These are phyloP conservation scores for Aspergillus hancockii DNA, from an alignment of 495 filamentous ascomycete genomes.

Conservation along the genomic window DNA sequence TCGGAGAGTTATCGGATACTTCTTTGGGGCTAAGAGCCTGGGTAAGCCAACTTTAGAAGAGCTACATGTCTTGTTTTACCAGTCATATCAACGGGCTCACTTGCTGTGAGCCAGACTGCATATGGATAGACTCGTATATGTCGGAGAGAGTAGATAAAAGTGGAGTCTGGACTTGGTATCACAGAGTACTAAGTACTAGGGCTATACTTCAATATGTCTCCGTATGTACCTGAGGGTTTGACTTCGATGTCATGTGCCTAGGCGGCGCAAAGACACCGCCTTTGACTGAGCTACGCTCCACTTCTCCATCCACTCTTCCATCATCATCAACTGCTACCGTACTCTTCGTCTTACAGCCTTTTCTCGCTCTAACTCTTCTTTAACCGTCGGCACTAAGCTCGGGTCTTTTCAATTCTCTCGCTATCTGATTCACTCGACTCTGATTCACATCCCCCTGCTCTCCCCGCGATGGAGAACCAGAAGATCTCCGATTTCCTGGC, in stretches of 20 bases:
- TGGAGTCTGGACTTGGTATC: neutral
- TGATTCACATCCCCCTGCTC: slow-evolving; percentile 10
- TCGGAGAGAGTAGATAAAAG: neutral
- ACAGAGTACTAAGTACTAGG: no score
- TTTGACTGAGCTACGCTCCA: slow-evolving; percentile 16
- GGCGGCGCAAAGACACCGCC: slow-evolving; percentile 23
- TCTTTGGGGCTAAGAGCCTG: slow-evolving; percentile 8
- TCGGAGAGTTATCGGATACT: slow-evolving; percentile 40
- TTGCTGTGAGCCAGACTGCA: neutral
- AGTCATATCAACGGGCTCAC: neutral
- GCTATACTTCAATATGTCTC: neutral
- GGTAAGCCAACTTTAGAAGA: neutral
- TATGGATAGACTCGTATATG: neutral
- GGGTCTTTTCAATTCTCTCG: slow-evolving; percentile 4
- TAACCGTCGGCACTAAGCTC: neutral
- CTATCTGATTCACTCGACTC: slow-evolving; percentile 3
- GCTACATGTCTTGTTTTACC: neutral
- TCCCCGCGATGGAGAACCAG: slow-evolving; percentile 70
- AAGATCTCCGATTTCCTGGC: slow-evolving; percentile 89
- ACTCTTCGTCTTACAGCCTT: neutral
- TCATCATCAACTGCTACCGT: slow-evolving; percentile 8
- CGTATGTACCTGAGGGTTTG: neutral
- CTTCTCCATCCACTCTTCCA: slow-evolving; percentile 15
- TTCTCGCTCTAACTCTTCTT: neutral
- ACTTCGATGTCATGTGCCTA: slow-evolving; percentile 13